Evolutionary conservation across 2,329 filamentous ascomycete species (phyloP), one percentile per base, ranked within the genome.

Genomic region (Pseudonectria buxi): DNA sequence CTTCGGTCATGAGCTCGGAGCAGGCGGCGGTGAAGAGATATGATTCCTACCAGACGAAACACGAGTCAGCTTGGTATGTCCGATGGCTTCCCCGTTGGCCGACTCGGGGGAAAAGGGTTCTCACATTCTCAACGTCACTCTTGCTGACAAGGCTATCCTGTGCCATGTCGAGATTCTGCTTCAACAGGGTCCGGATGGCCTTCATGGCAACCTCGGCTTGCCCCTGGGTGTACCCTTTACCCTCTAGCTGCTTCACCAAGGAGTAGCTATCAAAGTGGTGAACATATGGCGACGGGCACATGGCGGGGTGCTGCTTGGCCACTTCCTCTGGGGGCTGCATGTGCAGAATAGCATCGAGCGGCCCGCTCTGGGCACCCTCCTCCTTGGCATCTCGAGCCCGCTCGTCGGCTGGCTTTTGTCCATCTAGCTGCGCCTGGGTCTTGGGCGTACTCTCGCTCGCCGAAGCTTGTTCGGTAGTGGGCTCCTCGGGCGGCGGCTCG

Each of bases 231-330:
- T 88, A 95, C 0, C 83, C 83, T 10, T 80, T 79, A 13, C 80
- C 73, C 34, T 81, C 73, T 12, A 98, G 77, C 50, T 86, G 78
- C 54, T 83, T 83, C 12, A 96, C 92, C 5, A 96, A 74, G 11
- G 79, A 81, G 62, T 92, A 98, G 15, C 83, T 95, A 63, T 98
- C 90, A 62, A 98, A 98, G 64, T 96, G 88, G 64, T 98, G 92
- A 24, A 95, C 80, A 56, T 95, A 94, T 1, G 81, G 84, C 7
- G 85, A 77, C 1, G 86, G 75, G 31, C 78, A 71, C 55, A 84
- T 74, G 56, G 88, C 80, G 4, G 82, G 82, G 14, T 76, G 73
- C 46, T 73, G 72, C 31, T 66, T 53, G 29, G 57, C 55, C 10
- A 49, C 47, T n/a, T 52, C 51, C 30, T 67, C 58, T 7, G 68